Evolutionary conservation across 83 land plant genomes (phyloP).

Genomic region (Larix sibirica): DNA sequence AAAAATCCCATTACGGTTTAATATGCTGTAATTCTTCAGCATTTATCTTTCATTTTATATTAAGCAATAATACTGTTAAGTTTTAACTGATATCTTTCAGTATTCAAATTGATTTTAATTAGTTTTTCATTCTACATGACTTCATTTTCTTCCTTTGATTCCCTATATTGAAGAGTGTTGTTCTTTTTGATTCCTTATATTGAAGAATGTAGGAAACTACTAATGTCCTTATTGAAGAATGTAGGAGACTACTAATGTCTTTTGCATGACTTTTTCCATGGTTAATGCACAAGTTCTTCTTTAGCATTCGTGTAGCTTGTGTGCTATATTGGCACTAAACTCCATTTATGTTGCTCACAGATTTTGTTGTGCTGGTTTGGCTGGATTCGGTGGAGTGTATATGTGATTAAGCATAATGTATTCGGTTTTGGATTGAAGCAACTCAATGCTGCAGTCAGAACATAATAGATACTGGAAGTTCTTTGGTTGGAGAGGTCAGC

Average conservation of each 20-base stretch:
- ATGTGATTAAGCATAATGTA: neutral
- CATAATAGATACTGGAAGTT: neutral
- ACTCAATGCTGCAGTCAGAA: neutral
- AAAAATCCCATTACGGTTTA: neutral
- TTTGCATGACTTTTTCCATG: neutral
- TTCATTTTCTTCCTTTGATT: neutral
- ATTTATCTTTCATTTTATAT: too few relatives aligned
- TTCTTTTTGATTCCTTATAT: neutral
- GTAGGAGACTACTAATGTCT: neutral
- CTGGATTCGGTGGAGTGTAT: neutral
- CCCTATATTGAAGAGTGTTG: slow-evolving; percentile 1
- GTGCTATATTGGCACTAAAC: neutral
- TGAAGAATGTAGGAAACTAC: neutral
- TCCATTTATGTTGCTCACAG: neutral
- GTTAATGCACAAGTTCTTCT: neutral
- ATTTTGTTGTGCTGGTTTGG: neutral
- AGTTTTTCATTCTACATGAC: neutral
- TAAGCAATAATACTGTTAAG: neutral
- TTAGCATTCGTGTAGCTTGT: neutral
- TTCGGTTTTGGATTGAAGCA: neutral
- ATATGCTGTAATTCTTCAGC: neutral
- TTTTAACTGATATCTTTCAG: neutral
- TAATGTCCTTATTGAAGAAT: neutral
- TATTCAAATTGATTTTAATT: neutral
- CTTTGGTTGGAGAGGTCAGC: neutral